These are phyloP conservation scores for Hypoxylon subgilvum DNA, from an alignment of 495 filamentous ascomycete species.

Conservation along the genomic window DNA sequence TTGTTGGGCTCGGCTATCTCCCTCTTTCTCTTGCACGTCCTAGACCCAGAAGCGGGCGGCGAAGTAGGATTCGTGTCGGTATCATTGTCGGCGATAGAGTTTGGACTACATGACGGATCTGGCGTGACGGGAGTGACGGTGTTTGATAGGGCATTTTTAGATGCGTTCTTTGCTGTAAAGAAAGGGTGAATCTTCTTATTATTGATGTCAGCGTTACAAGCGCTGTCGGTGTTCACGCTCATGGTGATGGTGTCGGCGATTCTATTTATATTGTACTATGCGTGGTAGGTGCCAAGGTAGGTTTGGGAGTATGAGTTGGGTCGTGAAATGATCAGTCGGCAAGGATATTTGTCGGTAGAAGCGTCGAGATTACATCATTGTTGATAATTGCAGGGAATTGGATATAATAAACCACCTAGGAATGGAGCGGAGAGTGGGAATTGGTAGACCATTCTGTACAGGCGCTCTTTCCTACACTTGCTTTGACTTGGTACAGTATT, in stretches of 20 bases:
- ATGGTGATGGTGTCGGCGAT: slow-evolving; percentile 20
- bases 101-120: slow-evolving; percentile 32
- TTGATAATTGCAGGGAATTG: too few relatives aligned
- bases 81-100: slow-evolving; percentile 18
- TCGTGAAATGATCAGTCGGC: too few relatives aligned
- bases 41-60: not conserved
- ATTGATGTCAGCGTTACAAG: slow-evolving; percentile 10
- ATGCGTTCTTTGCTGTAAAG: slow-evolving; percentile 38
- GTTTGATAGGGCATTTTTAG: slow-evolving; percentile 9
- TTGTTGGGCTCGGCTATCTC: slow-evolving; percentile 13
- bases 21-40: slow-evolving; percentile 35
- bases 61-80: slow-evolving; percentile 2
- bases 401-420: too few relatives aligned
- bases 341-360: too few relatives aligned
- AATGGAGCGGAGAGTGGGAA: too few relatives aligned
- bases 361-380: too few relatives aligned
- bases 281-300: too few relatives aligned
- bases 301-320: too few relatives aligned
- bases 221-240: slow-evolving; percentile 28
- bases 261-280: not conserved
- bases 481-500: too few relatives aligned
- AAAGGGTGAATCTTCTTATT: slow-evolving; percentile 51
- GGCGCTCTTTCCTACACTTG: too few relatives aligned
- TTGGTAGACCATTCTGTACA: too few relatives aligned
- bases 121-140: slow-evolving; percentile 26